phyloP scores from a whole-genome alignment of 2,329 filamentous ascomycete genomes.

The Colletotrichum navitas region DNA sequence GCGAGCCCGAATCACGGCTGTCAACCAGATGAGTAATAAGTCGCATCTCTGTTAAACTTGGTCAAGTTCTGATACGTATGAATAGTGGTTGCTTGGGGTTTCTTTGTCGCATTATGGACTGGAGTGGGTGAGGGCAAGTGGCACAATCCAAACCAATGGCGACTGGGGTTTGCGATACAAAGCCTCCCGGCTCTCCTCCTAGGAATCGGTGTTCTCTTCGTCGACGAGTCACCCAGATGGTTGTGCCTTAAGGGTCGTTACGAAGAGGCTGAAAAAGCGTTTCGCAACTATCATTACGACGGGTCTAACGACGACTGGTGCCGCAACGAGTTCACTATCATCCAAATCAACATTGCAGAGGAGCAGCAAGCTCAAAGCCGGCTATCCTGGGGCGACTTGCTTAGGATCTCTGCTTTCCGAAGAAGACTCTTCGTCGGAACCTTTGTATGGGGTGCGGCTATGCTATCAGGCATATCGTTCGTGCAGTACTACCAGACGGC shows the following conservation, averaged over 20 bases:
- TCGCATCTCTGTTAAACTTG: not conserved
- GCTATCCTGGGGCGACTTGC: conserved; percentile 51
- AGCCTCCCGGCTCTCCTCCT: conserved; percentile 52
- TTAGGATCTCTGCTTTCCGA: conserved; percentile 52
- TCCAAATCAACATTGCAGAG: conserved; percentile 53
- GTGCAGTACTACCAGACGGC: conserved; percentile 58
- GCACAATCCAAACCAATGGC: conserved; percentile 55
- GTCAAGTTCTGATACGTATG: not conserved
- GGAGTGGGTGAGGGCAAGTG: conserved; percentile 55
- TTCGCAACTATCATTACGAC: conserved; percentile 52
- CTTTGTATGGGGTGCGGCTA: conserved; percentile 57
- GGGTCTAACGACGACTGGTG: conserved; percentile 55
- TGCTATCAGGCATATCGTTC: conserved; percentile 58
- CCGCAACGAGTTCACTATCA: conserved; percentile 50
- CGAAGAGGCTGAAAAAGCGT: conserved; percentile 52
- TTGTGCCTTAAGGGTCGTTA: conserved; percentile 52
- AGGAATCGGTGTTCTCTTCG: conserved; percentile 52
- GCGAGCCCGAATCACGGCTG: conserved; percentile 55
- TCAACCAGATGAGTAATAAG: conserved; percentile 57
- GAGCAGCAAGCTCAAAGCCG: conserved; percentile 48
- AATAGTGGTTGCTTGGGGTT: conserved; percentile 57
- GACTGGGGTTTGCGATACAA: conserved; percentile 55
- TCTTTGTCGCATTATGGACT: conserved; percentile 56
- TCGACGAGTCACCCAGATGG: conserved; percentile 54
- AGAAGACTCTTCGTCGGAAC: conserved; percentile 55